Percentiles rank a stretch among this genome's conserved stretches.
phyloP scores from a whole-genome alignment of 2,329 filamentous ascomycete species.

The Elsinoe ampelina region DNA sequence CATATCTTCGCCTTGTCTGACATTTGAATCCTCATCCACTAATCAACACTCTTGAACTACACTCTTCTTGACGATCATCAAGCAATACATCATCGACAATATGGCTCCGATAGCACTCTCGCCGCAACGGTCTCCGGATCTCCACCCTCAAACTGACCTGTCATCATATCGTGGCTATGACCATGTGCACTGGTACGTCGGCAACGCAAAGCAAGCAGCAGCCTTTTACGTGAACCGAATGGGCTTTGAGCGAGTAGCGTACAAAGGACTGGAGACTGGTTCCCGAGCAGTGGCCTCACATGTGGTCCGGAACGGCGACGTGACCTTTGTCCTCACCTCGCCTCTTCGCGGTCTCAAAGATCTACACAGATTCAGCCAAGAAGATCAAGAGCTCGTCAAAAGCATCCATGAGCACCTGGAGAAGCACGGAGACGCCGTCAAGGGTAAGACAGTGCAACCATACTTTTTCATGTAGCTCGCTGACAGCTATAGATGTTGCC shows the following conservation, averaged over 20 bases:
- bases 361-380: constrained; percentile 26
- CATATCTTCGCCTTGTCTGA: not conserved
- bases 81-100: constrained; percentile 16
- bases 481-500: constrained; percentile 57
- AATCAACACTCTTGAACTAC: not conserved
- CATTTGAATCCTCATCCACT: not conserved
- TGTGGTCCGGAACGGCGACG: constrained; percentile 65
- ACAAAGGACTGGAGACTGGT: constrained; percentile 80
- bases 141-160: constrained; percentile 11
- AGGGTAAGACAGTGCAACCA: constrained; percentile 33
- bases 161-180: constrained; percentile 69
- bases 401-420: constrained; percentile 79
- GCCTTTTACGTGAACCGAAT: constrained; percentile 81
- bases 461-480: not conserved
- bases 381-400: constrained; percentile 56
- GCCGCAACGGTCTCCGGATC: constrained; percentile 15
- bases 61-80: not conserved
- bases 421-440: constrained; percentile 84
- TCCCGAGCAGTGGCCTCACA: constrained; percentile 73
- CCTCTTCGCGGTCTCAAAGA: constrained; percentile 51
- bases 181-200: constrained; percentile 91
- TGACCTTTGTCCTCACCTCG: constrained; percentile 77
- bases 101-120: constrained; percentile 33
- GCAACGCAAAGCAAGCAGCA: constrained; percentile 92
- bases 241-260: constrained; percentile 75